Percentiles rank a stretch among this genome's conserved stretches.
phyloP scores from a whole-genome alignment of 208 protist species.

The Spongospora subterranea region DNA sequence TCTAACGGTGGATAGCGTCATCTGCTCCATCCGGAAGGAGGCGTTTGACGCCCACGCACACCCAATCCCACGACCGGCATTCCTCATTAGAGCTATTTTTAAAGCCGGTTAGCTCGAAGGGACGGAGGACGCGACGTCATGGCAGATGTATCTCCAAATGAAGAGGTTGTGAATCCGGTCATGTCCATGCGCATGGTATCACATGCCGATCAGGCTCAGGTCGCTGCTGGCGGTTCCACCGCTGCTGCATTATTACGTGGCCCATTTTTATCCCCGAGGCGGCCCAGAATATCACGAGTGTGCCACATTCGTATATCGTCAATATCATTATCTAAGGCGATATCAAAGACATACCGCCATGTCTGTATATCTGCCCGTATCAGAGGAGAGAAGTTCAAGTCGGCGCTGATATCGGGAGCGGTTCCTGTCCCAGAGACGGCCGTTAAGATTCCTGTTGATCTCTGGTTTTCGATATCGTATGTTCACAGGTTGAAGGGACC shows the following conservation, averaged over 20 bases:
- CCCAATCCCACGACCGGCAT: too few species aligned
- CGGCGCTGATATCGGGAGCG: background rate
- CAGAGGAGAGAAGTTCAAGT: background rate
- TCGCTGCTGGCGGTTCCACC: background rate
- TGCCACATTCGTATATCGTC: constrained; percentile 7
- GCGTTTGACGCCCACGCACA: too few species aligned
- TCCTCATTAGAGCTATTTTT: too few species aligned
- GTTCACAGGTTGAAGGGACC: constrained; percentile 14
- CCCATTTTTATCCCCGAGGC: background rate
- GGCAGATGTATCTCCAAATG: too few species aligned
- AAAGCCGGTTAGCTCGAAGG: too few species aligned
- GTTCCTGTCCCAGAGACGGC: background rate
- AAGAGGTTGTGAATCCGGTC: background rate
- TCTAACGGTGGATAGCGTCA: too few species aligned
- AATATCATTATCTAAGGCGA: background rate
- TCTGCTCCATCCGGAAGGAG: too few species aligned
- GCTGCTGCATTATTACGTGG: background rate
- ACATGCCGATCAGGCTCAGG: background rate
- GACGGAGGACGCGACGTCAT: too few species aligned
- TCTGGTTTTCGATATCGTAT: constrained; percentile 41
- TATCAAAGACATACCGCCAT: background rate
- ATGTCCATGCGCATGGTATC: background rate
- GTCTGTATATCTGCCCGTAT: constrained; percentile 2
- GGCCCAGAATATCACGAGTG: background rate
- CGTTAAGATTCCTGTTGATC: background rate